Percentiles rank a stretch among this genome's conserved stretches.
phyloP scores from a whole-genome alignment of 495 filamentous ascomycete genomes.

The Penicillium bialowiezense region DNA sequence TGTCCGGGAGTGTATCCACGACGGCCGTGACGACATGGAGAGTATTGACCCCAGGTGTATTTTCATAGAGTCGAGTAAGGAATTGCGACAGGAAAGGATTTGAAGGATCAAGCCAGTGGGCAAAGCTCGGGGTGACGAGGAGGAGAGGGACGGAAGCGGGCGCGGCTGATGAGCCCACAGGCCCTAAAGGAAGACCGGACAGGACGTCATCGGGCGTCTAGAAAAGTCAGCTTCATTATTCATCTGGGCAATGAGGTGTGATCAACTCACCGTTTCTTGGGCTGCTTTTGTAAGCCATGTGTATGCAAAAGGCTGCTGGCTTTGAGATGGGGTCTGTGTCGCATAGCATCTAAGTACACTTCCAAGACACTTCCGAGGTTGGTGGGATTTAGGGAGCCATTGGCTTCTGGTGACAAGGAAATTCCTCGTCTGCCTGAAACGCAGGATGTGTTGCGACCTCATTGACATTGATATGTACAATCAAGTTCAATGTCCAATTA shows the following conservation, averaged over 20 bases:
- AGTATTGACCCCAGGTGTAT: slow-evolving; percentile 1
- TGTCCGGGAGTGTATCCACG: slow-evolving; percentile 35
- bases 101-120: slow-evolving; percentile 36
- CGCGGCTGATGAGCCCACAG: slow-evolving; percentile 4
- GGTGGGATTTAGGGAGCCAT: slow-evolving; percentile 9
- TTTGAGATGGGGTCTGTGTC: slow-evolving; percentile 12
- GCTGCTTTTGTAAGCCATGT: slow-evolving; percentile 42
- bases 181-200: slow-evolving; percentile 22
- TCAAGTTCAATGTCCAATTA: background rate
- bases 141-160: slow-evolving; percentile 28
- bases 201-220: slow-evolving; percentile 36
- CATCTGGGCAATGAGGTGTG: background rate
- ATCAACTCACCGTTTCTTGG: slow-evolving; percentile 28
- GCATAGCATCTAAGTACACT: slow-evolving; percentile 15
- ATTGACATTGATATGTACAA: slow-evolving; percentile 23
- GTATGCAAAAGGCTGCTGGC: slow-evolving; percentile 22
- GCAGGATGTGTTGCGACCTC: slow-evolving; percentile 9
- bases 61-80: slow-evolving; percentile 23
- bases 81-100: slow-evolving; percentile 31
- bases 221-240: slow-evolving; percentile 11
- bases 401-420: slow-evolving; percentile 1
- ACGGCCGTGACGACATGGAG: slow-evolving; percentile 34
- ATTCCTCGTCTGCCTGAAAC: slow-evolving; percentile 17
- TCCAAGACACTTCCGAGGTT: slow-evolving; percentile 1
- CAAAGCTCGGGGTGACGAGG: slow-evolving; percentile 39